Conservation (phyloP, 192 early-diverging fungal genomes). For the Coemansia sp. region DNA sequence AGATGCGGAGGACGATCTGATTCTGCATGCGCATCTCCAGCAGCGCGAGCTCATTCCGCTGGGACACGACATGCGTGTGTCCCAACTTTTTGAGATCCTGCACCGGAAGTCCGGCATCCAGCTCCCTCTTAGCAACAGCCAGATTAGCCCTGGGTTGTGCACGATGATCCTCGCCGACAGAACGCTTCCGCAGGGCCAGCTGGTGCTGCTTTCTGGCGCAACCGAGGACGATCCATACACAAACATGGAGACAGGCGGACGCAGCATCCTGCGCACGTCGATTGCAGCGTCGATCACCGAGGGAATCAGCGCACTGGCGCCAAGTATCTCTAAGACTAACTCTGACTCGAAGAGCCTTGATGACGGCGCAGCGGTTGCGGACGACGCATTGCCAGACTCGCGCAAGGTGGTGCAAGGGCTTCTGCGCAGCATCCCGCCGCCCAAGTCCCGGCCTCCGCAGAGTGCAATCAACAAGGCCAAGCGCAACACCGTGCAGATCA, state of each 20-base stretch:
- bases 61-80: constrained; percentile 15
- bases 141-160: constrained; percentile 26
- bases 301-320: constrained; percentile 16
- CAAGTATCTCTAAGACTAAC: neutral
- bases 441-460: constrained; percentile 38
- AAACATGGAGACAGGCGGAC: constrained; percentile 22
- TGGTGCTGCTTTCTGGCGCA: constrained; percentile 6
- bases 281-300: constrained; percentile 34
- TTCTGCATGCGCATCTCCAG: constrained; percentile 28
- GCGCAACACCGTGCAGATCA: constrained; percentile 51
- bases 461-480: constrained; percentile 49
- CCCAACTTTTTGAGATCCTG: constrained; percentile 30
- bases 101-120: constrained; percentile 7
- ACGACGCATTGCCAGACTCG: constrained; percentile 39
- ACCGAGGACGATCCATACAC: constrained; percentile 42
- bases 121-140: constrained; percentile 14
- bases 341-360: neutral
- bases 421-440: constrained; percentile 48
- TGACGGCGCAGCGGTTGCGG: neutral
- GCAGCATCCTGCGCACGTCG: constrained; percentile 41
- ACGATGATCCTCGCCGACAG: constrained; percentile 33
- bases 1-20: constrained; percentile 10
- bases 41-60: constrained; percentile 28
- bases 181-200: constrained; percentile 23
- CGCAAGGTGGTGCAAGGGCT: constrained; percentile 49